These are phyloP conservation scores for Dryas alaskensis DNA, from an alignment of 306 rosid species.

Conservation along the genomic window DNA sequence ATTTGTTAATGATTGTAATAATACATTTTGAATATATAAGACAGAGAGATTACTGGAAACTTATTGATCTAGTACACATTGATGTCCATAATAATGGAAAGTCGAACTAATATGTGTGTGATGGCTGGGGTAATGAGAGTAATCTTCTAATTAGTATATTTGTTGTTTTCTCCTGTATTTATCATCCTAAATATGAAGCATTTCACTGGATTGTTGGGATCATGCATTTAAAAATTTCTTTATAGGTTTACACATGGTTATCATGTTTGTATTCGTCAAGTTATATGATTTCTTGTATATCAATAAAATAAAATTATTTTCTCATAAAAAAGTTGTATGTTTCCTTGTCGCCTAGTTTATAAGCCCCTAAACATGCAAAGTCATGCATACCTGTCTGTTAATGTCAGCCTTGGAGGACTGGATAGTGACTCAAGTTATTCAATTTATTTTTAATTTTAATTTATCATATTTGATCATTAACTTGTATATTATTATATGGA, in stretches of 20 bases:
- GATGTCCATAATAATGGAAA: too few species aligned
- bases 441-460: neutral
- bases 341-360: too few species aligned
- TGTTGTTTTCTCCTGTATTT: neutral
- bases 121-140: too few species aligned
- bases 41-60: too few species aligned
- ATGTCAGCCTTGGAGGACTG: constrained; percentile 2
- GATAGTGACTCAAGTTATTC: neutral
- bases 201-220: neutral
- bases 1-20: neutral
- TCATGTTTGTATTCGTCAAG: neutral
- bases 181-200: neutral
- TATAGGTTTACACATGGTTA: neutral
- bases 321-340: too few species aligned
- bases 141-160: too few species aligned
- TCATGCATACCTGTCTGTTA: neutral
- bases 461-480: neutral
- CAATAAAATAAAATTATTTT: too few species aligned
- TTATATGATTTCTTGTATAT: too few species aligned
- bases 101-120: too few species aligned
- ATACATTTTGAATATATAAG: neutral
- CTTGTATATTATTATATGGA: neutral
- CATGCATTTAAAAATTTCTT: neutral
- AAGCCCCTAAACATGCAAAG: neutral
- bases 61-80: too few species aligned